Base-by-base conservation (phyloP, 805 yeast genomes). In the Zygosaccharomyces rouxii region DNA sequence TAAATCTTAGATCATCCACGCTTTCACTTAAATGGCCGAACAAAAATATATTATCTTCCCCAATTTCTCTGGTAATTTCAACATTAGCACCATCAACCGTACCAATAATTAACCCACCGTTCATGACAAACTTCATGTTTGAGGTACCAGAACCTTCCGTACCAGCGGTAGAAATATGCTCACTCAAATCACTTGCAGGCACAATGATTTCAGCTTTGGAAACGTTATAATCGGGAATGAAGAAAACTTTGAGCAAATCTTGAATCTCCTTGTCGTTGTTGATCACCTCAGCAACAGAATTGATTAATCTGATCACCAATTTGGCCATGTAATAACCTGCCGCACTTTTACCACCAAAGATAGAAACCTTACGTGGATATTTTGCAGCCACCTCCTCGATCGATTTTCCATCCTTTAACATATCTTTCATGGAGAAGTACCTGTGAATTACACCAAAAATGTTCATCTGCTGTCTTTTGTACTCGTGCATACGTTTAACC, bases 281-380 rank as follows among this genome's bases (percentile, higher is more conserved):
- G 54, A 89, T 81, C 43, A 88, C 92, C 5, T 79, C 82, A 28
- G 86, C 83, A 33, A 89, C 97, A 46, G 86, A 70, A 67, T 86
- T 89, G 63, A 89, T 79, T 67, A 89, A 76, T 68, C 89, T 88
- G 65, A 89, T 90, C 62, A 89, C 86, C 50, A 86, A 79, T 71
- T 89, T 89, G 51, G 97, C 97, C 81, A 89, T 87, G 72, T 87
- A 89, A 68, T 89, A 89, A 55, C 97, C 97, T n/a, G 97, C 97
- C 9, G 97, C 97, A 51, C 95, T 86, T 71, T 90, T 89, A 64
- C 97, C 97, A 56, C 97, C 97, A 68, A 90, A 82, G 52, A 89
- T 78, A 38, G 82, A 77, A 48, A 86, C 94, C 63, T 84, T 86
- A 51, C 96, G 83, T 50, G 80, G 77, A 66, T 77, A 81, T 60